Percentiles rank a stretch among this genome's conserved stretches.
Conservation (phyloP, 768 basidiomycete genomes). For the Amanita molliuscula region DNA sequence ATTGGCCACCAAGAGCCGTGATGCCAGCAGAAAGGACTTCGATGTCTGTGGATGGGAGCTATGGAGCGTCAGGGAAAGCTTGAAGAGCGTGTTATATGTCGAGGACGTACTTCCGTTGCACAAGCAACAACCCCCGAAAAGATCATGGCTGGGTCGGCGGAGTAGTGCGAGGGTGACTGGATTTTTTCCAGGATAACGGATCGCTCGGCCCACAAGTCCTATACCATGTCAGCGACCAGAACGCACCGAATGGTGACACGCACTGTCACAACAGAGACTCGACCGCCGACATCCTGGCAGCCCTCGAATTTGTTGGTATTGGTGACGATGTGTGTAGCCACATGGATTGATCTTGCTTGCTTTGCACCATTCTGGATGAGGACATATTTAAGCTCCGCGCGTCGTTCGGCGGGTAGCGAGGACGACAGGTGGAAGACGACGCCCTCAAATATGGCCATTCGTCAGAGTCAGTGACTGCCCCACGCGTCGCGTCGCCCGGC, state of each 20-base stretch:
- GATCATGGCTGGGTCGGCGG: constrained; percentile 64
- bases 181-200: constrained; percentile 45
- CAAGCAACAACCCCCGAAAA: constrained; percentile 80
- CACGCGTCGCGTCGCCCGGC: neutral
- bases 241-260: constrained; percentile 7
- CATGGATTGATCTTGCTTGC: constrained; percentile 18
- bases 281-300: constrained; percentile 30
- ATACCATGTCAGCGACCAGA: constrained; percentile 5
- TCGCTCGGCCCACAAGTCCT: constrained; percentile 65
- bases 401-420: constrained; percentile 31
- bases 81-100: neutral
- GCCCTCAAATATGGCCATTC: constrained; percentile 22
- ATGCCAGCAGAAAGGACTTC: constrained; percentile 70
- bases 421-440: constrained; percentile 39
- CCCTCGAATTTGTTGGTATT: constrained; percentile 47
- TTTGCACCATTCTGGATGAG: constrained; percentile 45
- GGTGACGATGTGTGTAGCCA: constrained; percentile 39
- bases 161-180: constrained; percentile 59
- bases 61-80: constrained; percentile 1
- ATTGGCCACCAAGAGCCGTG: constrained; percentile 71
- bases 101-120: constrained; percentile 44
- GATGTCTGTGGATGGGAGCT: constrained; percentile 56
- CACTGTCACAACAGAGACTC: constrained; percentile 27
- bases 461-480: neutral
- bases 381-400: constrained; percentile 32